Base-by-base conservation (phyloP, 78 protist species). In the Isochrysis galbana region DNA sequence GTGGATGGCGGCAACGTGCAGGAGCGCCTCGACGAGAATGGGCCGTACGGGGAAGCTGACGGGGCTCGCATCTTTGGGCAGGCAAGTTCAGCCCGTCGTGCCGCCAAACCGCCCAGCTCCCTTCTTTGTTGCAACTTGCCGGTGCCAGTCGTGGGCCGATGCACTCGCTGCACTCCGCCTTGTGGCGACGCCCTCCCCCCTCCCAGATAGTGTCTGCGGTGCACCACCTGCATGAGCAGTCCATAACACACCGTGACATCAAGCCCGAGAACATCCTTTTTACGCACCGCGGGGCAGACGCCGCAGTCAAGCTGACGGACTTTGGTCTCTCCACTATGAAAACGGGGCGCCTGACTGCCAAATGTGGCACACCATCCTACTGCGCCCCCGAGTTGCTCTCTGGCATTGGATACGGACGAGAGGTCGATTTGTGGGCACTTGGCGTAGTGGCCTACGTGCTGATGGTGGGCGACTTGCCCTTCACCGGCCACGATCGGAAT, bases 401-500 rank as follows among this genome's bases (percentile, higher is more conserved):
- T 36, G 93, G 93, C 51, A 80, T 72, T 17, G 95, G 93, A 0
- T 95, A 95, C 54, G 84, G 87, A 17, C 69, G 87, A 39, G 94
- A 91, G 26, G 95, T 94, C 42, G 97, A 95, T 87, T 89, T 94
- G 93, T 95, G 97, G 97, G 78, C 95, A 44, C 92, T 94, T 72
- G 97, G 97, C 87, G 95, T 94, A 36, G 93, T 95, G 32, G 78
- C 91, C n/a, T 95, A 92, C 90, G 92, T 95, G 22, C 78, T 95
- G 94, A 39, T 72, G 10, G 11, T 21, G 26, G 45, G 45, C 41
- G 14, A 1, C 46, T 19, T 25, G 34, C 83, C 83, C 32, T 72
- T 72, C 23, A 38, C 11, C 32, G 83, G 67, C 67, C 7, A 38
- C 78, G 0, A n/a, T 7, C 78, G 78, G 42, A 32, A 21, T 32